A percentile compares a stretch with the other conserved stretches of the same genome.
Evolutionary conservation across 768 basidiomycete species (phyloP).

Genomic region (Hericium erinaceus): DNA sequence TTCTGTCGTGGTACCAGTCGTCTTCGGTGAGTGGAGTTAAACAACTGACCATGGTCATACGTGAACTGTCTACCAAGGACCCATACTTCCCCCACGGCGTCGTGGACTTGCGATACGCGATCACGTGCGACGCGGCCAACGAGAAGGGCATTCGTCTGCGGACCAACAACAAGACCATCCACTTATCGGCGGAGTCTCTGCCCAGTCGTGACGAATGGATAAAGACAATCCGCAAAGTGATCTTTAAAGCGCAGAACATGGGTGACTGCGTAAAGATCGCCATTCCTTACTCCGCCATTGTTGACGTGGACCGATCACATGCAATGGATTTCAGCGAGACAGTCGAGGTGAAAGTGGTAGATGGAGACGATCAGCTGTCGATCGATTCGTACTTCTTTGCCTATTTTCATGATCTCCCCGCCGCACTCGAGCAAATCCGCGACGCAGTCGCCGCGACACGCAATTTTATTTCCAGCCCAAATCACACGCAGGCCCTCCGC

Average conservation of each 20-base stretch:
- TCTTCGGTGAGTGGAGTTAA: conserved; percentile 53
- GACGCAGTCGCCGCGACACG: conserved; percentile 53
- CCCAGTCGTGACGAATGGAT: conserved; percentile 93
- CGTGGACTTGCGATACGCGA: conserved; percentile 88
- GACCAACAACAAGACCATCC: conserved; percentile 70
- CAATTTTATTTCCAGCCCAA: conserved; percentile 24
- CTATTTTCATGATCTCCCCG: conserved; percentile 78
- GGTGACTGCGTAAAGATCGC: conserved; percentile 98
- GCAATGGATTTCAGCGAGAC: conserved; percentile 96
- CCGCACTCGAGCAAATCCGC: conserved; percentile 74
- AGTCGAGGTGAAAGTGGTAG: conserved; percentile 86
- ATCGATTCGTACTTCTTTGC: conserved; percentile 91
- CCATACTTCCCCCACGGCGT: conserved; percentile 98
- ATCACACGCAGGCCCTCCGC: conserved; percentile 23
- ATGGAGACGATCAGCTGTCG: conserved; percentile 68
- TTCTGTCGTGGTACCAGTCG: conserved; percentile 93
- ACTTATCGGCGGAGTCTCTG: conserved; percentile 67
- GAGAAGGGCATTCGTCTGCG: conserved; percentile 77
- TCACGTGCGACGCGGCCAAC: conserved; percentile 72
- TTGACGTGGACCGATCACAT: conserved; percentile 81
- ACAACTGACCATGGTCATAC: background rate
- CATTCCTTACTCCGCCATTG: conserved; percentile 82
- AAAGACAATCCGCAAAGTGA: conserved; percentile 86
- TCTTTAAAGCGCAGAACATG: conserved; percentile 94
- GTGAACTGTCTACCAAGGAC: conserved; percentile 43